Evolutionary conservation across 345 rosid species (phyloP).

Genomic region (Lenwebbia sp.): DNA sequence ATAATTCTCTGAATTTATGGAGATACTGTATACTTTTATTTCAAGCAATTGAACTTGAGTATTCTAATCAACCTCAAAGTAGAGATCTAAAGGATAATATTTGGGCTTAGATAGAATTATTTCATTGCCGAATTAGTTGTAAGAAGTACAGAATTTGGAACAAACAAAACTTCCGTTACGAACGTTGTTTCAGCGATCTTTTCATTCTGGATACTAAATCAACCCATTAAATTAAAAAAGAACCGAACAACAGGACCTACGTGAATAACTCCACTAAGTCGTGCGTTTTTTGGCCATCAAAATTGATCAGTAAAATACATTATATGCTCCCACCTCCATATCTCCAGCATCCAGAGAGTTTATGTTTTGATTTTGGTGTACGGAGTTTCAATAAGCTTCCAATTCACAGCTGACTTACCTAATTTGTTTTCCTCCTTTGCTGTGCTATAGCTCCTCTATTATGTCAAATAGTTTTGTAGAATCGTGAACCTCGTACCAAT

Average conservation of each 20-base stretch:
- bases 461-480: background rate
- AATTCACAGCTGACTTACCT: background rate
- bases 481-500: background rate
- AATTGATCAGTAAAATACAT: background rate
- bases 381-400: background rate
- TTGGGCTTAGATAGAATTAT: background rate
- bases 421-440: background rate
- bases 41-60: background rate
- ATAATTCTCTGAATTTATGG: background rate
- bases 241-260: background rate
- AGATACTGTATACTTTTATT: background rate
- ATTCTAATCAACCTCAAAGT: background rate
- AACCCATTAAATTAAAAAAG: background rate
- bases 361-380: background rate
- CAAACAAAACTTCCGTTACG: background rate
- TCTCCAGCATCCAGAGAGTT: background rate
- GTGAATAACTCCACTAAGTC: background rate
- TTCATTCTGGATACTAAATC: background rate
- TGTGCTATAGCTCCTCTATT: background rate
- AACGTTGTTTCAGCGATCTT: background rate
- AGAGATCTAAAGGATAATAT: background rate
- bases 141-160: background rate
- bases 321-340: background rate
- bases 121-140: background rate
- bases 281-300: background rate